Evolutionary conservation across 1,284 basidiomycete genomes (phyloP).

Genomic region (Schizopora paradoxa): DNA sequence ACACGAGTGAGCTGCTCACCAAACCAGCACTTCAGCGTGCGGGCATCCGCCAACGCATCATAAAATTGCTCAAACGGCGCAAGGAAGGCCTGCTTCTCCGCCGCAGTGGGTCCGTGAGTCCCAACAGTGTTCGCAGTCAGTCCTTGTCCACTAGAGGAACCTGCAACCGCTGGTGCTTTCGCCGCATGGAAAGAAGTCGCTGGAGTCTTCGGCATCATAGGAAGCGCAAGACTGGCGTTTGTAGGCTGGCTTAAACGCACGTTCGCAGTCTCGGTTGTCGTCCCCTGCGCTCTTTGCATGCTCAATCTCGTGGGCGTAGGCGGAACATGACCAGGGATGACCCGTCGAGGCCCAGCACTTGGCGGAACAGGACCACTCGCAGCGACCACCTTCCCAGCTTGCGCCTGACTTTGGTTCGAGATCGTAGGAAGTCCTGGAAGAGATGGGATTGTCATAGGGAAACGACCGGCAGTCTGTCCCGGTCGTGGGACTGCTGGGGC

Average conservation of each 20-base stretch:
- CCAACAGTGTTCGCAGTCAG: too few species aligned
- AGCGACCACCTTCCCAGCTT: slow-evolving; percentile 35
- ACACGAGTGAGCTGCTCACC: slow-evolving; percentile 48
- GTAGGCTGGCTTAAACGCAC: slow-evolving; percentile 21
- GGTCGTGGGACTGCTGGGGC: slow-evolving; percentile 61
- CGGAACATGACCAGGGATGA: slow-evolving; percentile 44
- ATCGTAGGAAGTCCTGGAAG: slow-evolving; percentile 54
- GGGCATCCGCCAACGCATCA: slow-evolving; percentile 69
- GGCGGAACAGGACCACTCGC: slow-evolving; percentile 37
- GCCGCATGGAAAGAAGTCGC: slow-evolving; percentile 13
- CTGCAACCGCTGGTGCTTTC: too few species aligned
- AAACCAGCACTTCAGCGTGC: slow-evolving; percentile 67
- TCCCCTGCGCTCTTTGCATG: slow-evolving; percentile 32
- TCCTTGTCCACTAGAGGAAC: too few species aligned
- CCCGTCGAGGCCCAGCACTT: slow-evolving; percentile 4
- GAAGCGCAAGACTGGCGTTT: too few species aligned
- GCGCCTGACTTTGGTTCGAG: slow-evolving; percentile 30
- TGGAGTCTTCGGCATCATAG: slow-evolving; percentile 13
- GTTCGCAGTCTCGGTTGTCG: slow-evolving; percentile 8
- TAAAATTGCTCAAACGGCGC: slow-evolving; percentile 76
- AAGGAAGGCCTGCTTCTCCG: slow-evolving; percentile 58
- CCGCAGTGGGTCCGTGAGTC: slow-evolving; percentile 22
- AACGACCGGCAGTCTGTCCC: slow-evolving; percentile 34
- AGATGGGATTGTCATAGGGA: slow-evolving; percentile 59
- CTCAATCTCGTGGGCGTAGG: slow-evolving; percentile 66